Evolutionary conservation across 129 eudicot species (phyloP).

Genomic region (Centrapalus pauciflorus): DNA sequence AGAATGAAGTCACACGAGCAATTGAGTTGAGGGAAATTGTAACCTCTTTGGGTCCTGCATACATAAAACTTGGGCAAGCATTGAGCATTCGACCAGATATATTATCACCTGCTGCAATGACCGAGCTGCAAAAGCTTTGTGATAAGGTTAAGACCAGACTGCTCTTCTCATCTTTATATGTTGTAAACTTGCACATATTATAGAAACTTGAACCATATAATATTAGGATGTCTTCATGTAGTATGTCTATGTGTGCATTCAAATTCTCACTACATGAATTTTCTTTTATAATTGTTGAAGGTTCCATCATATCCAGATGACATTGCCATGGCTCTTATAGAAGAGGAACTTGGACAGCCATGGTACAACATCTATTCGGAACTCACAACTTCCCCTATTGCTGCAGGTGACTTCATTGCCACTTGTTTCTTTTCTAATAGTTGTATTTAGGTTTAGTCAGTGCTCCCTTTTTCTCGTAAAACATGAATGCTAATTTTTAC

Average conservation of each 20-base stretch:
- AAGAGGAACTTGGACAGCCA: conserved; percentile 95
- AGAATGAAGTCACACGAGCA: conserved; percentile 96
- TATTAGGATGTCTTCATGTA: not conserved
- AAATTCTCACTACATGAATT: conserved; percentile 6
- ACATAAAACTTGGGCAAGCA: conserved; percentile 98
- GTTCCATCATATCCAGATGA: conserved; percentile 99
- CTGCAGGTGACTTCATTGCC: conserved; percentile 74
- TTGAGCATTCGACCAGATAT: conserved; percentile 98
- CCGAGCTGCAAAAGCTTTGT: conserved; percentile 96
- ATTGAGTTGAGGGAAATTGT: conserved; percentile 96
- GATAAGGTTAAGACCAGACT: conserved; percentile 61
- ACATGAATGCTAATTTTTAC: not conserved
- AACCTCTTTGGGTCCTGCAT: conserved; percentile 99
- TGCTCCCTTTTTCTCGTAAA: not conserved
- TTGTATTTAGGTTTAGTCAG: not conserved
- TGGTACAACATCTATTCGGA: conserved; percentile 92
- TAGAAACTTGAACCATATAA: not conserved
- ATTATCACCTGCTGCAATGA: conserved; percentile 93
- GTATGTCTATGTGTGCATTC: not conserved
- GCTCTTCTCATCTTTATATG: conserved; percentile 2
- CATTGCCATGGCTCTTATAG: conserved; percentile 92
- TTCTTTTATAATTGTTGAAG: conserved; percentile 34
- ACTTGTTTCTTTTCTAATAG: not conserved
- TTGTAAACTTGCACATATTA: not conserved
- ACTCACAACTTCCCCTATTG: conserved; percentile 95